These are phyloP conservation scores for Grosmannia penicillata DNA, from an alignment of 2,329 filamentous ascomycete species.

Conservation along the genomic window DNA sequence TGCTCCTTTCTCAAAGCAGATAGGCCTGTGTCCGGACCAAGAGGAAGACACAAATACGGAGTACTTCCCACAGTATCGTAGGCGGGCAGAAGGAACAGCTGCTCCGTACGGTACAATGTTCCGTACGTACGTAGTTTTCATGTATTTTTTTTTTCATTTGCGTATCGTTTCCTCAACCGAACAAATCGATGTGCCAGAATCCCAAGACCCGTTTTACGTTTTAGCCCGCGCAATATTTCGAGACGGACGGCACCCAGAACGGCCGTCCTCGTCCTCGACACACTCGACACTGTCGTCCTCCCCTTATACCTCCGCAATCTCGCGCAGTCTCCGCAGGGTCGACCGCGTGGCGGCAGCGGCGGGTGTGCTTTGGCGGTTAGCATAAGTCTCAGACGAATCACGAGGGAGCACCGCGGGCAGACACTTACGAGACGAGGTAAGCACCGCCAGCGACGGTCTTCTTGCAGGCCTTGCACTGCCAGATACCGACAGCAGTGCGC, in stretches of 20 bases:
- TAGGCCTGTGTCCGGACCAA: too few species aligned
- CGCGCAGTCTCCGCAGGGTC: constrained; percentile 90
- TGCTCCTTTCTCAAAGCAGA: too few species aligned
- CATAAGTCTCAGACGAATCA: background rate
- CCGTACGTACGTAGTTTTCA: too few species aligned
- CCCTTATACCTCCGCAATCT: constrained; percentile 84
- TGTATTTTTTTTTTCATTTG: constrained; percentile 1
- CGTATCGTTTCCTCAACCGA: constrained; percentile 1
- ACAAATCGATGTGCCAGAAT: background rate
- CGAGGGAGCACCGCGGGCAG: too few species aligned
- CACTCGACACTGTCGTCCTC: background rate
- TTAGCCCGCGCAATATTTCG: background rate
- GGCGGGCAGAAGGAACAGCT: too few species aligned
- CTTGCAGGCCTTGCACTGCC: constrained; percentile 90
- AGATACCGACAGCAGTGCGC: constrained; percentile 48
- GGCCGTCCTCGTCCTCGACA: too few species aligned
- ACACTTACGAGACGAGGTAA: constrained; percentile 91
- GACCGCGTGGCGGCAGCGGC: constrained; percentile 90
- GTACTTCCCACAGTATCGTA: too few species aligned
- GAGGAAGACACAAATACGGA: too few species aligned
- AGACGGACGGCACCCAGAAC: too few species aligned
- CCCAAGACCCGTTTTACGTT: constrained; percentile 1
- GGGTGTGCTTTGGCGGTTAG: constrained; percentile 48
- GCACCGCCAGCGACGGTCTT: constrained; percentile 90
- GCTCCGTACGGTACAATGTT: too few species aligned